Evolutionary conservation across 129 eudicot species (phyloP), one percentile per base, ranked within the genome.

Genomic region (Flaveria ramosissima): DNA sequence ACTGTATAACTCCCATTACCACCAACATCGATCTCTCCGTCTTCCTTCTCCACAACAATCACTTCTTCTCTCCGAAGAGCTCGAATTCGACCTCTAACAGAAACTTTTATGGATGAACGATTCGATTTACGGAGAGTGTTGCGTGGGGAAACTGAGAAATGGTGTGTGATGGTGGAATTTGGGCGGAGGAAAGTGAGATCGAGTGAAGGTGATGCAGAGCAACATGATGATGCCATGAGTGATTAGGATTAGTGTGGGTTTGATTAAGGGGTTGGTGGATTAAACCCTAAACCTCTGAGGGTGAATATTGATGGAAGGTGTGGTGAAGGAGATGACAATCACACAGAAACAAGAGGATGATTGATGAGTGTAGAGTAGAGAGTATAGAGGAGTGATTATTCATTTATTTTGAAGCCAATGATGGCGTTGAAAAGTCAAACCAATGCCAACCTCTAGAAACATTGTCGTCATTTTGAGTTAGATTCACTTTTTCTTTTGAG

Each of bases 61-160:
- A 59, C 74, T 66, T 80, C 88, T 1, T 86, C 96, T 43, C 89
- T 88, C 74, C 81, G 64, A 27, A 21, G 74, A 15, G 88, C 90
- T 73, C 70, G 73, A 30, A 88, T 74, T 77, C 86, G 79, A 56
- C 57, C 24, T 67, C 86, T 36, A 16, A 50, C 53, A 39, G 75
- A 4, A n/a, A 63, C 9, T 15, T 59, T 68, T 2, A n/a, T 36
- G 72, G 53, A 48, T 21, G 39, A 70, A 57, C 68, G 53, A 71
- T 30, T 53, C 46, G 50, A 17, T 63, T 36, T 36, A 36, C 41
- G 41, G 41, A 36, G 41, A 6, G 53, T 76, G 43, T 66, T 71
- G 10, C 74, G 62, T 77, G 43, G 68, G 10, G 82, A 65, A 5
- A 82, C 5, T 0, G 91, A 76, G 64, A 81, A 48, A 47, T 70